These are phyloP conservation scores for Balakata baccata DNA, from an alignment of 345 rosid genomes.

Conservation along the genomic window DNA sequence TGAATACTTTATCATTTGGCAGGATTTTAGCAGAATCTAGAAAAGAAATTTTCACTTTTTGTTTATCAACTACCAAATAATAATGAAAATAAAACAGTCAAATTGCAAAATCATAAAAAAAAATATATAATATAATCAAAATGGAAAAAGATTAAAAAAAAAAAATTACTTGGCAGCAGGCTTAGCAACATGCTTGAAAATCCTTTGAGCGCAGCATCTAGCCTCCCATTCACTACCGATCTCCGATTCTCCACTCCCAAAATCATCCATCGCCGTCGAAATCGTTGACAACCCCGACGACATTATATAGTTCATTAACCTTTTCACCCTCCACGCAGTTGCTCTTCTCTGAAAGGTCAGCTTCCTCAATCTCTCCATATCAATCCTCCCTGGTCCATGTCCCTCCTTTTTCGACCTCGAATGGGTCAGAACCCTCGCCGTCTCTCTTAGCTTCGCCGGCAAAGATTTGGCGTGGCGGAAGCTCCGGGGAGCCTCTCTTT, in stretches of 20 bases:
- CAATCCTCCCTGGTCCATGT: conserved; percentile 31
- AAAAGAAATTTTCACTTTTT: no score
- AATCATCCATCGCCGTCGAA: conserved; percentile 44
- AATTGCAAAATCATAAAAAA: not conserved
- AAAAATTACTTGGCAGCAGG: conserved; percentile 47
- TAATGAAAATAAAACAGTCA: no score
- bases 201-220: conserved; percentile 39
- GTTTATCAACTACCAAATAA: no score
- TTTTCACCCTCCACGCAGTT: conserved; percentile 49
- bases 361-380: conserved; percentile 50
- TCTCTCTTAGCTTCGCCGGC: conserved; percentile 13
- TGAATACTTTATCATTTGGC: no score
- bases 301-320: conserved; percentile 42
- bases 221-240: conserved; percentile 58
- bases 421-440: not conserved
- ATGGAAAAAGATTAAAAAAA: not conserved
- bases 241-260: conserved; percentile 38
- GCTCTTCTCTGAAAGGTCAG: conserved; percentile 37
- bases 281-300: conserved; percentile 50
- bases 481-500: not conserved
- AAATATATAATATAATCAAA: not conserved
- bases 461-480: conserved; percentile 9
- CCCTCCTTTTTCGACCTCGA: conserved; percentile 17
- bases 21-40: no score
- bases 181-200: conserved; percentile 52